Evolutionary conservation across 2,329 filamentous ascomycete species (phyloP).

Genomic region (Immersiporthe knoxdaviesiana): DNA sequence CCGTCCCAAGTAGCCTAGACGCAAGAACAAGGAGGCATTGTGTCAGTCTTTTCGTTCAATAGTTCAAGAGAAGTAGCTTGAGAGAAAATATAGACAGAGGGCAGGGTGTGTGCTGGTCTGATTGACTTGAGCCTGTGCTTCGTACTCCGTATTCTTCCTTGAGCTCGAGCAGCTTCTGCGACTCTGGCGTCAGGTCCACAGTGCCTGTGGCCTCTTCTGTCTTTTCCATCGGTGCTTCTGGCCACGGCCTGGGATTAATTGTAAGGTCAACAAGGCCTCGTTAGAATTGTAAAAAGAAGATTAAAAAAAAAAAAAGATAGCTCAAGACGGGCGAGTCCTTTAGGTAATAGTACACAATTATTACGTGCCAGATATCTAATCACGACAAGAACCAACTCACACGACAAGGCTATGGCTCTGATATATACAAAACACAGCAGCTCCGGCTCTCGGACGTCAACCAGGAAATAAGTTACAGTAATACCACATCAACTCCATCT

Average conservation of each 20-base stretch:
- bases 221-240: background rate
- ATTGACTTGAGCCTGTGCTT: background rate
- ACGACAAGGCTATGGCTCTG: background rate
- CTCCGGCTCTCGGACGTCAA: background rate
- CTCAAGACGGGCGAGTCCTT: background rate
- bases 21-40: background rate
- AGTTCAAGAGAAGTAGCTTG: background rate
- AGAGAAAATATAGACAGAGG: background rate
- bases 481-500: background rate
- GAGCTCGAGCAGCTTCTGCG: background rate
- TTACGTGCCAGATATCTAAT: background rate
- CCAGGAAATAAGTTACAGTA: too few species aligned
- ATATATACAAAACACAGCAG: background rate
- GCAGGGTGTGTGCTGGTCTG: background rate
- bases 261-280: too few species aligned
- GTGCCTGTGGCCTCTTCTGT: background rate
- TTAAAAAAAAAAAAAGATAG: too few species aligned
- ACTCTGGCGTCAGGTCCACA: background rate
- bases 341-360: background rate
- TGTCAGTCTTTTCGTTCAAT: background rate
- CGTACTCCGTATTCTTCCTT: background rate
- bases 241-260: background rate
- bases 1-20: slow-evolving; percentile 29
- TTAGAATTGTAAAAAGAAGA: too few species aligned
- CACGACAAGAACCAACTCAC: background rate